Conservation (phyloP, 176 grass and related monocot species). For the sorghum (Sorghum bicolor) region DNA sequence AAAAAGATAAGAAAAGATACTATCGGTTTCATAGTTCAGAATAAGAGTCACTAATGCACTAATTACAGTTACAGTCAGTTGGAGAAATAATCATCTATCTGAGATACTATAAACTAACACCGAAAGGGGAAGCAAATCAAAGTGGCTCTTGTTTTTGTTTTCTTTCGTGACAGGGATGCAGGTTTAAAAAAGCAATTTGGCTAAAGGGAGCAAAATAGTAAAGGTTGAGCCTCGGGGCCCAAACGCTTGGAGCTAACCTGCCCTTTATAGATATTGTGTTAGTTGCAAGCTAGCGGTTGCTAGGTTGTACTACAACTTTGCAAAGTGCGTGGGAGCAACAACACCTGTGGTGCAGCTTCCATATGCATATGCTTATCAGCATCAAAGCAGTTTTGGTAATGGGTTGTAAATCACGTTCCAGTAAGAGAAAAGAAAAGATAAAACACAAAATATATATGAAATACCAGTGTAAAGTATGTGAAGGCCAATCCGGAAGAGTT, state of each 20-base stretch:
- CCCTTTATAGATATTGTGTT: constrained; percentile 38
- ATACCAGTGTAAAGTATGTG: neutral
- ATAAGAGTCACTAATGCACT: neutral
- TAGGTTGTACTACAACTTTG: constrained; percentile 40
- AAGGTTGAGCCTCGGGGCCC: constrained; percentile 27
- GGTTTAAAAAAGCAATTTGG: neutral
- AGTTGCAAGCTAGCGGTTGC: constrained; percentile 32
- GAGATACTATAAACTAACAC: constrained; percentile 4
- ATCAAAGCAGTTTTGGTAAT: constrained; percentile 23
- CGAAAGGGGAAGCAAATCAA: constrained; percentile 24
- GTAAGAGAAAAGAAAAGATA: neutral
- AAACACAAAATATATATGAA: constrained; percentile 6
- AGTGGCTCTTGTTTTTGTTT: constrained; percentile 20
- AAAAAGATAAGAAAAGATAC: constrained; percentile 24
- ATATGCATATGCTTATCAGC: constrained; percentile 35
- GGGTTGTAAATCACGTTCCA: constrained; percentile 42
- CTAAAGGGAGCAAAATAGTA: neutral
- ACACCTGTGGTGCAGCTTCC: constrained; percentile 50
- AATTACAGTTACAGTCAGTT: constrained; percentile 20
- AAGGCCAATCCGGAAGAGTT: constrained; percentile 19
- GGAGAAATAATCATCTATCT: neutral
- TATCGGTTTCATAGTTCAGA: neutral
- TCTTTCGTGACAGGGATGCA: constrained; percentile 23
- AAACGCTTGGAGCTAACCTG: constrained; percentile 38
- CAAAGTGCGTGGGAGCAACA: constrained; percentile 20